Base-by-base conservation (phyloP, 2,329 filamentous ascomycete species). In the Trichoderma gracile region DNA sequence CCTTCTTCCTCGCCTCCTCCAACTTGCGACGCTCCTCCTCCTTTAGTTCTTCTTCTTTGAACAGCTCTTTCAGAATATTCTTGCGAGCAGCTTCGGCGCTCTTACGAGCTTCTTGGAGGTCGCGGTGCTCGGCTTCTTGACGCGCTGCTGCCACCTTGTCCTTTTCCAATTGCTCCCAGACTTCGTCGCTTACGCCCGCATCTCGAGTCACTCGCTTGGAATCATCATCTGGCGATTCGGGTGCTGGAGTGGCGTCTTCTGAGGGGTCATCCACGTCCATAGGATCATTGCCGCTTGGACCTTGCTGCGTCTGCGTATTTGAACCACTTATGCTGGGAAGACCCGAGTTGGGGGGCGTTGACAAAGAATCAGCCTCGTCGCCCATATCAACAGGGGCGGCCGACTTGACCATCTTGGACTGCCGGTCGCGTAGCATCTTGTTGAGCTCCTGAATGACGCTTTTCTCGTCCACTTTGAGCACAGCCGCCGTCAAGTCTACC, bases 161-260 rank as follows among this genome's bases (percentile, higher is more conserved):
- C 1, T 65, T 69, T 65, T 86, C 79, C 0, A 90, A 82, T 68
- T 88, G 84, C 1, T 80, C 74, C 88, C 88, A 91, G 1, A 85
- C 75, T 6, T 75, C 83, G 54, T 90, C 86, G 5, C 79, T 82
- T 0, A 90, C 86, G 0, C 83, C 84, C 0, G 78, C 72, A 65
- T 91, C 88, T 14, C 87, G 80, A 5, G 69, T 64, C 1, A 65
- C 63, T 21, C 9, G n/a, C 46, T 6, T 0, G 38, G 21, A 12
- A 12, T 21, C 23, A 3, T 1, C n/a, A 3, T 30, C 21, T 5
- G 33, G 10, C 0, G 25, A 19, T 2, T 38, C 38, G 2, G 14
- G n/a, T 40, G 64, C 30, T 25, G 60, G 7, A 46, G 25, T 47
- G 1, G 64, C 64, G 7, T 73, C 68, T 23, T 58, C 27, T 4